Evolutionary conservation across 176 grass and related monocot species (phyloP), one percentile per base, ranked within the genome.

Genomic region (Elaeis guineensis): DNA sequence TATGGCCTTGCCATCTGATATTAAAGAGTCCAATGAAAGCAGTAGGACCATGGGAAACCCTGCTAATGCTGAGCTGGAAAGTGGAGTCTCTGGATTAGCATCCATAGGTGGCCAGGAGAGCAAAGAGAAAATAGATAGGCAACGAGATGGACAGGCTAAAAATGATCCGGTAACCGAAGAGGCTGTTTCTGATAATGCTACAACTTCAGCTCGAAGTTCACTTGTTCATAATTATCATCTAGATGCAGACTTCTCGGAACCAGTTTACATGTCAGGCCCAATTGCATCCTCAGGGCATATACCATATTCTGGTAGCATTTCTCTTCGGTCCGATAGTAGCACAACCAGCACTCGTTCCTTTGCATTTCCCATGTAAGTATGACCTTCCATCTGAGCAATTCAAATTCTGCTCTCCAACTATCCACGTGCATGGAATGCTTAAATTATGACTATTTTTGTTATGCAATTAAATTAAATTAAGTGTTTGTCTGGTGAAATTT

Each of bases 321-420:
- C 90, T 75, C 83, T 90, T 48, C 86, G 90, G 51, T 95, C 90
- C 24, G 90, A 95, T 50, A 90, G 90, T 73, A 90, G 83, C 64
- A 79, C 89, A 29, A 90, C 80, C 51, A 95, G 90, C 67, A 80
- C 86, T 25, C 77, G 86, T 8, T 95, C 90, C 21, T 95, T 95
- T 25, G 90, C 90, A 17, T 95, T 95, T 73, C 90, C 90, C 49
- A 85, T 95, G 90, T 95, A 90, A 84, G 90, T 76, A 32, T 17
- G 28, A 60, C 57, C 16, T 59, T 25, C 23, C 24, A 16, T 17
- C 1, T 30, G 17, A 17, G 16, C 25, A 29, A 25, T 44, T 44
- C 35, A 9, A 44, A 44, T 44, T 44, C 35, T 44, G 35, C 35
- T 14, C 9, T 12, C 35, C 35, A 44, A 14, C 35, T 3, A 44